These are phyloP conservation scores for Chrysoporthe cubensis DNA, from an alignment of 2,329 filamentous ascomycete genomes.

Conservation along the genomic window DNA sequence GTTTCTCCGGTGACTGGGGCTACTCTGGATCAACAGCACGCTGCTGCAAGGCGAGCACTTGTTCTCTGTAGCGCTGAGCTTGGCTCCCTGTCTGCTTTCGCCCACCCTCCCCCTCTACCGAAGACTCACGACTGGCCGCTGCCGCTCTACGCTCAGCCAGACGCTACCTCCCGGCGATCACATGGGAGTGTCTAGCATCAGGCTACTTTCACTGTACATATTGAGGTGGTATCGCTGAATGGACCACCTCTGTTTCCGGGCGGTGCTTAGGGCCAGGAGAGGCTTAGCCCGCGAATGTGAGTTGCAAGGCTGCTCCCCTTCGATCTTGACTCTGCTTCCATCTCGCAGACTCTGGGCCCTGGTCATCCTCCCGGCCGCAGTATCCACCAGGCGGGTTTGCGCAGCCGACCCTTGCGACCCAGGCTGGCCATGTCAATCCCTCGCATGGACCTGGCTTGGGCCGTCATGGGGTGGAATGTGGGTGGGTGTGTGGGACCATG, in stretches of 20 bases:
- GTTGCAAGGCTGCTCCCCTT: neutral
- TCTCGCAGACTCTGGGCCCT: neutral
- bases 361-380: neutral
- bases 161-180: neutral
- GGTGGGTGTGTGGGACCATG: neutral
- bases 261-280: neutral
- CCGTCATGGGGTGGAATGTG: neutral
- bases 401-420: slow-evolving; percentile 3
- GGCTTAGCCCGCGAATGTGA: too few species aligned
- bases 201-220: neutral
- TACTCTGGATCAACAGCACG: neutral
- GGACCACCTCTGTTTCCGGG: too few species aligned
- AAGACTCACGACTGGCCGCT: too few species aligned
- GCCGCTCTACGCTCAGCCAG: too few species aligned
- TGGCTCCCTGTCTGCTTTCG: too few species aligned
- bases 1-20: too few species aligned
- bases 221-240: neutral
- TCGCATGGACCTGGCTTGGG: neutral
- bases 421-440: neutral
- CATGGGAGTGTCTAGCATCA: neutral
- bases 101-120: too few species aligned
- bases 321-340: slow-evolving; percentile 7
- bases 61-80: neutral
- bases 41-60: neutral
- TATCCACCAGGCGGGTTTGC: neutral